These are phyloP conservation scores for Catenaria anguillulae DNA, from an alignment of 371 early-diverging fungal species.

Conservation along the genomic window DNA sequence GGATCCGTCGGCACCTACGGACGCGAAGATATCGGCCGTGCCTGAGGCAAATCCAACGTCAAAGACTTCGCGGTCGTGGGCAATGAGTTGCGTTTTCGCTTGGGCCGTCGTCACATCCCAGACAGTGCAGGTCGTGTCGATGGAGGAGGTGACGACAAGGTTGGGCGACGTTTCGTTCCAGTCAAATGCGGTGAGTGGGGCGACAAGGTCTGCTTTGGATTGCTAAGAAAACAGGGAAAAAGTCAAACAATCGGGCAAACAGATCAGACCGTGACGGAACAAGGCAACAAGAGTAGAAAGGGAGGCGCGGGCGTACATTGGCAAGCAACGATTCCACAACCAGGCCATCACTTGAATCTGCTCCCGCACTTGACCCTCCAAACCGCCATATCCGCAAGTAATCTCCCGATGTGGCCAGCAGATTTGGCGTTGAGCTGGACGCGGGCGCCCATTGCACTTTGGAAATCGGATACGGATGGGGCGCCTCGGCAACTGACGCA, in stretches of 20 bases:
- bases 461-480: slow-evolving; percentile 76
- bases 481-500: slow-evolving; percentile 44
- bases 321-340: neutral
- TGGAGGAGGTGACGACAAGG: slow-evolving; percentile 72
- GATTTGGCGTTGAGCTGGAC: slow-evolving; percentile 31
- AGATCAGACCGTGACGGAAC: neutral
- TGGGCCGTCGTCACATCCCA: slow-evolving; percentile 89
- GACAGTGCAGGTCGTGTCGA: slow-evolving; percentile 95
- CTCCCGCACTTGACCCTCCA: too few species aligned
- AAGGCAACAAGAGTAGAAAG: too few species aligned
- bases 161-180: slow-evolving; percentile 81
- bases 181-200: slow-evolving; percentile 90
- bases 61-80: slow-evolving; percentile 92
- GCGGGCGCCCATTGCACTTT: slow-evolving; percentile 78
- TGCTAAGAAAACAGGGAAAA: slow-evolving; percentile 13
- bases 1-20: slow-evolving; percentile 90
- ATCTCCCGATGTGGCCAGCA: slow-evolving; percentile 79
- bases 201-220: slow-evolving; percentile 52
- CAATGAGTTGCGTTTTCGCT: slow-evolving; percentile 92
- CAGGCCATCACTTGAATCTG: neutral
- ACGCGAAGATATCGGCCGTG: slow-evolving; percentile 78
- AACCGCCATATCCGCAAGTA: slow-evolving; percentile 57
- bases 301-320: slow-evolving; percentile 28
- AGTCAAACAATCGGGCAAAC: too few species aligned
- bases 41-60: slow-evolving; percentile 83